Evolutionary conservation across 1,139 yeast genomes (phyloP), one percentile per base, ranked within the genome.

Genomic region (Debaryomycetaceae sp.): DNA sequence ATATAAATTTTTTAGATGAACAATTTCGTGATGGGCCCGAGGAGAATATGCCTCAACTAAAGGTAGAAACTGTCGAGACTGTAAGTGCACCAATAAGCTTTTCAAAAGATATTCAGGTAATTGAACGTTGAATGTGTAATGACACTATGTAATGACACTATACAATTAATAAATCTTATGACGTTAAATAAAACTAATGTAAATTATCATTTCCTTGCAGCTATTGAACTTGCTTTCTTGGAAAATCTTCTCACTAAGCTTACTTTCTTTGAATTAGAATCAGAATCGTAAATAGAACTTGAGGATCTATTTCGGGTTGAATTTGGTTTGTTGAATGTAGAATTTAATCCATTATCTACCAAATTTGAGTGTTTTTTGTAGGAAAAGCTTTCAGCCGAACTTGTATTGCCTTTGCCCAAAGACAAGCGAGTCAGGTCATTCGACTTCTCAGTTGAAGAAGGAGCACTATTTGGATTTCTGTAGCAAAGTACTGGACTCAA

Each of bases 1-100:
- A 81, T 42, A 52, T 77, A 38, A 73, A 73, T 17, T 53, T 47
- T 17, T 39, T 71, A n/a, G 46, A 48, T 17, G 44, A 52, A 1
- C 51, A 62, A 3, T 74, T 88, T 2, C 77, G 79, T 0, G 78
- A 78, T 52, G 98, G 98, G 0, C 97, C 97, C 0, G 97, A 91
- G 53, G 78, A 75, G 1, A 87, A 88, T 50, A 73, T 91, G 76
- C 89, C 91, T 0, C 73, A 68, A 1, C 71, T 81, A 7, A 56
- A 56, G n/a, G 76, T 81, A 5, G 95, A 87, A 46, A 87, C 96
- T 0, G 76, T 86, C 15, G 71, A 70, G 1, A 75, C 82, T 0
- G 78, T 75, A 1, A 62, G 70, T 1, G 63, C 63, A 1, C 70
- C 73, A 31, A 85, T 83, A 9, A 79, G 72, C 48, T 73, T 83